Percentiles rank a stretch among this genome's conserved stretches.
phyloP scores from a whole-genome alignment of 2,329 filamentous ascomycete genomes.

The Cryphonectria japonica region DNA sequence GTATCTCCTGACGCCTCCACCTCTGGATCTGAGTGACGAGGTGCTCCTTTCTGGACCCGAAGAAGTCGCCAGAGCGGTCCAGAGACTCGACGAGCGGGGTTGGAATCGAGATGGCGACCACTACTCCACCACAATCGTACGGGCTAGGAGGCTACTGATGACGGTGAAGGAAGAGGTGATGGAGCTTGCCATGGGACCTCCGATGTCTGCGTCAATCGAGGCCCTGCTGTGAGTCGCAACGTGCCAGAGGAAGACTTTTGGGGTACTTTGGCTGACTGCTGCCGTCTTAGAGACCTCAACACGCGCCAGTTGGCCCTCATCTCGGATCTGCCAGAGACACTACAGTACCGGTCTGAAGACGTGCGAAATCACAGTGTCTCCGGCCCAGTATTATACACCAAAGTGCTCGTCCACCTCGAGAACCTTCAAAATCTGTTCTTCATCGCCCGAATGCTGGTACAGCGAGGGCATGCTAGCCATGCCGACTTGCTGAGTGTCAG shows the following conservation, averaged over 20 bases:
- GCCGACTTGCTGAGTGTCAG: constrained; percentile 49
- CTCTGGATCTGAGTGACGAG: constrained; percentile 57
- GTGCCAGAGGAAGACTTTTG: not conserved
- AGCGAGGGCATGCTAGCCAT: constrained; percentile 43
- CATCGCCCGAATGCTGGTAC: constrained; percentile 59
- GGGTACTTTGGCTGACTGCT: not conserved
- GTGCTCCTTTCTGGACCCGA: constrained; percentile 50
- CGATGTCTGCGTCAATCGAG: constrained; percentile 42
- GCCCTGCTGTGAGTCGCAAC: constrained; percentile 37
- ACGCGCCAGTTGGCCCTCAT: constrained; percentile 39
- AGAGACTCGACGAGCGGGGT: constrained; percentile 50
- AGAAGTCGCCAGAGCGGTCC: constrained; percentile 44
- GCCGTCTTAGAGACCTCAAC: constrained; percentile 41
- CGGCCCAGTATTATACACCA: constrained; percentile 43
- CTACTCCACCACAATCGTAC: constrained; percentile 47
- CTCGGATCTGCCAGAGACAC: constrained; percentile 42
- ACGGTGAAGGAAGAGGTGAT: constrained; percentile 61
- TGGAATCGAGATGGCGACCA: constrained; percentile 54
- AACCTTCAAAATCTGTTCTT: constrained; percentile 63
- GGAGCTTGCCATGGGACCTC: constrained; percentile 55
- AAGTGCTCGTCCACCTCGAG: constrained; percentile 52
- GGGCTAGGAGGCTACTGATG: constrained; percentile 53
- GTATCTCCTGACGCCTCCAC: constrained; percentile 57
- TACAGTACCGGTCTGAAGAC: constrained; percentile 45
- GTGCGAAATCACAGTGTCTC: constrained; percentile 40